A percentile compares a stretch with the other conserved stretches of the same genome.
Conservation (phyloP, 441 rosid species). For the Populus hybrid region DNA sequence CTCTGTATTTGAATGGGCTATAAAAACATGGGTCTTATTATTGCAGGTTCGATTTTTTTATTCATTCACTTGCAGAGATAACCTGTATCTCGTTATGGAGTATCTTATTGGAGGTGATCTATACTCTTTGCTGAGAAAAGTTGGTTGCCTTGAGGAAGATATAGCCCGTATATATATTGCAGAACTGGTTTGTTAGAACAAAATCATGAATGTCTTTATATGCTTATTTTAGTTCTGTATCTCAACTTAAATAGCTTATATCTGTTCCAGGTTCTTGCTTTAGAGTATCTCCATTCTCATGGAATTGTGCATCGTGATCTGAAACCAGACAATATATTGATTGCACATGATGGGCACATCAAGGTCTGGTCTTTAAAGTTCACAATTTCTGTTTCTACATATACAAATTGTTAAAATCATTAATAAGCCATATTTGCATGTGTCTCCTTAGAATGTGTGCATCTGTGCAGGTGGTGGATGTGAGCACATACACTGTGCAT, state of each 20-base stretch:
- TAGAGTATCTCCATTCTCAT: slow-evolving; percentile 79
- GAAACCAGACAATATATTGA: slow-evolving; percentile 71
- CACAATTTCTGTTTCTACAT: neutral
- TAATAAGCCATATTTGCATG: neutral
- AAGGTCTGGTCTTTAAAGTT: slow-evolving; percentile 57
- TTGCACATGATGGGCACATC: slow-evolving; percentile 84
- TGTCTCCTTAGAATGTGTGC: neutral
- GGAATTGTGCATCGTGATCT: slow-evolving; percentile 27
- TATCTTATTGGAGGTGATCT: slow-evolving; percentile 90
- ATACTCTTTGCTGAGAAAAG: slow-evolving; percentile 71
- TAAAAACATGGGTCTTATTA: slow-evolving; percentile 25
- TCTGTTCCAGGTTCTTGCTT: slow-evolving; percentile 77
- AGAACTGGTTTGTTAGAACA: slow-evolving; percentile 62
- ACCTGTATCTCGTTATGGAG: slow-evolving; percentile 86
- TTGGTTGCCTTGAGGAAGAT: slow-evolving; percentile 83
- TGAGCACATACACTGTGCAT: neutral
- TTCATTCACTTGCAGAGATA: too few relatives aligned
- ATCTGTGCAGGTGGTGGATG: neutral
- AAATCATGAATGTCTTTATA: slow-evolving; percentile 11
- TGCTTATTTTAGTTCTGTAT: slow-evolving; percentile 11
- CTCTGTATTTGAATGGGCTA: slow-evolving; percentile 11
- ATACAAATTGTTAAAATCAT: neutral
- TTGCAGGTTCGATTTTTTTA: slow-evolving; percentile 54
- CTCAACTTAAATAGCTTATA: slow-evolving; percentile 8
- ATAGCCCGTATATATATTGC: slow-evolving; percentile 80